Evolutionary conservation across 345 rosid genomes (phyloP), one percentile per base, ranked within the genome.

Genomic region (Eucalyptus pumila): DNA sequence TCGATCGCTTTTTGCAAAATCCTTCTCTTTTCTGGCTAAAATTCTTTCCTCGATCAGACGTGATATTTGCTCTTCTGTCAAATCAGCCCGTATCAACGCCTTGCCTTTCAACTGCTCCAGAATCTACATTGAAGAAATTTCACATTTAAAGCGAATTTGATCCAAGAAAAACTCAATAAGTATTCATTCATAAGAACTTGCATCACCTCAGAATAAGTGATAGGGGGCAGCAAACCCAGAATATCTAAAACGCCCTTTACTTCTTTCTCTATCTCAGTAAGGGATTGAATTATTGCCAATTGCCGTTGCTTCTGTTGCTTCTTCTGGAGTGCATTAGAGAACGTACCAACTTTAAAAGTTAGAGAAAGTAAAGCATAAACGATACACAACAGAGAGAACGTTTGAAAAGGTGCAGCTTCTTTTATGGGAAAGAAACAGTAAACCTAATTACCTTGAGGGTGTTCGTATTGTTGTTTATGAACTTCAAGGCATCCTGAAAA

Each of bases 401-500:
- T 30, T 65, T n/a, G 10, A 65, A 65, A 65, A 65, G 37, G 76
- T n/a, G 34, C 76, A 65, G 76, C 76, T 65, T 30, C 76, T 65
- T 65, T 65, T 65, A 65, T 4, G 76, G 76, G 37, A 65, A 65
- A 65, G 76, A 65, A 65, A 4, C 37, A n/a, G 21, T 16, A 24
- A 51, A 44, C 67, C 44, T 11, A 30, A 32, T 27, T 91, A 96
- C 99, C 99, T 95, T 96, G 80, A 95, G 95, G 89, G 90, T 87
- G 90, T 91, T 91, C 90, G 92, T 88, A 16, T 95, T 93, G 90
- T 92, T 92, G 89, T 97, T 97, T 90, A 97, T 91, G 87, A 94
- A 92, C 91, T 95, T 96, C 95, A 97, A 83, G n/a, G 95, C 96
- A 54, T 97, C 99, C 90, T 93, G 96, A 90, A 96, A 96, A 67